phyloP scores from a whole-genome alignment of 441 rosid species.

The Gossypium gossypioides region DNA sequence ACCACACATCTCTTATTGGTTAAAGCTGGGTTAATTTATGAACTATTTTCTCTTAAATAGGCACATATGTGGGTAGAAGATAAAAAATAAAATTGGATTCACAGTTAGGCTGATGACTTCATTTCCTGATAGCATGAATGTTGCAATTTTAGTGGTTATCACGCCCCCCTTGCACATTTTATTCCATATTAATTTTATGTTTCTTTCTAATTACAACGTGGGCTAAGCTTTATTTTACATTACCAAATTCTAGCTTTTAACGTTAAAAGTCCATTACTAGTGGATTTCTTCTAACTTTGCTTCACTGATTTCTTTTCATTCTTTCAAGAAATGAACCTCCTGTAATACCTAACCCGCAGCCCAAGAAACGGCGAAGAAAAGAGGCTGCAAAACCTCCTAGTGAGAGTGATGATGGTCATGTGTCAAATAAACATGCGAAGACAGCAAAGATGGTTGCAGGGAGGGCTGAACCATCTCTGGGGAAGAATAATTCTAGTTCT shows the following conservation, averaged over 20 bases:
- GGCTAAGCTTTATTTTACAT: neutral
- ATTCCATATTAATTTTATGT: neutral
- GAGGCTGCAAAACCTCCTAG: slow-evolving; percentile 40
- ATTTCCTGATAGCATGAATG: neutral
- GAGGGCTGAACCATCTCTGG: slow-evolving; percentile 31
- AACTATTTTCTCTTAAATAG: neutral
- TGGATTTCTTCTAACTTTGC: neutral
- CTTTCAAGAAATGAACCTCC: slow-evolving; percentile 42
- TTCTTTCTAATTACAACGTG: neutral
- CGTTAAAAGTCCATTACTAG: neutral
- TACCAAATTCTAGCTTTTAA: neutral
- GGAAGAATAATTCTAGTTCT: slow-evolving; percentile 26
- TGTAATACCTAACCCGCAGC: slow-evolving; percentile 47
- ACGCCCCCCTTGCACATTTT: neutral
- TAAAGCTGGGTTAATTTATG: slow-evolving; percentile 4
- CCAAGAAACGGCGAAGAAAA: slow-evolving; percentile 80
- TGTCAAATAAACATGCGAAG: slow-evolving; percentile 48
- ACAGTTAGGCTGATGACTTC: neutral
- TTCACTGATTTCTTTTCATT: slow-evolving; percentile 18
- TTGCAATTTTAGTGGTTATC: neutral
- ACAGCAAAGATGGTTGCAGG: slow-evolving; percentile 30
- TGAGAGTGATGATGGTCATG: slow-evolving; percentile 42
- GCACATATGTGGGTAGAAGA: neutral
- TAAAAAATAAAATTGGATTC: neutral
- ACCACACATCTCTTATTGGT: neutral